phyloP scores from a whole-genome alignment of 2,329 filamentous ascomycete species.

The Diaporthe batatas region DNA sequence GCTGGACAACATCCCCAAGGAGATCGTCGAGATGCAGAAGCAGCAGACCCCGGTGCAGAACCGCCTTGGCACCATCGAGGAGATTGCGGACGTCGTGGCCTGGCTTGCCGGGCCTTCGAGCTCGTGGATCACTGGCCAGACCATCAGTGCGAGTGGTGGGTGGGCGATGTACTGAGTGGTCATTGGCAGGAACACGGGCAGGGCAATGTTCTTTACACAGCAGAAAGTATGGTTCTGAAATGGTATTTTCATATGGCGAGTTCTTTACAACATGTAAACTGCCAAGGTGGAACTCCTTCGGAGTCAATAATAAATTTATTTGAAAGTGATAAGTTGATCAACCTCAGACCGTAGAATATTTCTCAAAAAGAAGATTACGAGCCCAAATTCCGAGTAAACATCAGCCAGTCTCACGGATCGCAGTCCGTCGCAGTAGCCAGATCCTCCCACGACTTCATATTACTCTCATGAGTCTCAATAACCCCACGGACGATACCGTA shows the following conservation, averaged over 20 bases:
- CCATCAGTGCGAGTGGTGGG: conserved; percentile 67
- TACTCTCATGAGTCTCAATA: neutral
- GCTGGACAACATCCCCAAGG: conserved; percentile 64
- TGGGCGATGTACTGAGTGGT: conserved; percentile 44
- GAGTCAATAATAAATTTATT: neutral
- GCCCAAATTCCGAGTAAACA: neutral
- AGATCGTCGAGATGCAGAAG: conserved; percentile 63
- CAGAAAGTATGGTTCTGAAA: too few species aligned
- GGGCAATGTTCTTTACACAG: too few species aligned
- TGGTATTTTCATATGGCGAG: too few species aligned
- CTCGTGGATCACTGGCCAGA: conserved; percentile 67
- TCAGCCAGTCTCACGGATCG: neutral
- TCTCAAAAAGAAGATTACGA: too few species aligned
- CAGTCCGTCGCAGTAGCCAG: conserved; percentile 19
- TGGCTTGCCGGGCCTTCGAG: conserved; percentile 65
- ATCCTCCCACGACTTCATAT: conserved; percentile 24
- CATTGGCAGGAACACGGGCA: neutral
- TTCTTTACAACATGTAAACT: too few species aligned
- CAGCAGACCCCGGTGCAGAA: conserved; percentile 64
- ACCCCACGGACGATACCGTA: neutral
- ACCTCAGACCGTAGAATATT: neutral
- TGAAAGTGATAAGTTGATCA: accelerated
- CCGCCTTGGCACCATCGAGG: conserved; percentile 64
- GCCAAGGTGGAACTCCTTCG: too few species aligned
- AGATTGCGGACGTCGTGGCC: conserved; percentile 68